Base-by-base conservation (phyloP, 192 early-diverging fungal species). In the Coemansia sp. region DNA sequence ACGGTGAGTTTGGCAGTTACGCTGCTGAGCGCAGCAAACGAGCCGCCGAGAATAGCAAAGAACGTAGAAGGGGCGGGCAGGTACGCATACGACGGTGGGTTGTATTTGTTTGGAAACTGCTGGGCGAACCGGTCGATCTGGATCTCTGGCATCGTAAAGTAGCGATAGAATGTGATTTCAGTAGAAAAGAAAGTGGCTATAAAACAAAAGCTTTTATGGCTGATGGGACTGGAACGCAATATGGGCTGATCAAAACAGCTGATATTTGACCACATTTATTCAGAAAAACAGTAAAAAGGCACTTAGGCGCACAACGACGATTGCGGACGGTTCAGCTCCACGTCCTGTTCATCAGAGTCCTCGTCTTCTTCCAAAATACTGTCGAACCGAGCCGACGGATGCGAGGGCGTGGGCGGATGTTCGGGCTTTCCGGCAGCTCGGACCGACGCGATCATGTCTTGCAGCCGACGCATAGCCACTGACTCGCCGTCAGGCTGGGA, bases 1-100 rank as follows among this genome's bases (percentile, higher is more conserved):
- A 87, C 83, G 2, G 60, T 49, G 15, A 93, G 83, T 61, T 95
- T 95, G 57, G 90, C 90, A 82, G 88, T 90, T 21, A 93, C 87
- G 10, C 90, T 92, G 32, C 92, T 86, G 17, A 90, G 73, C 39
- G 91, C 84, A 0, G 91, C 93, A 71, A 90, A 87, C 2, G 83
- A 65, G 4, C 93, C 93, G 21, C 89, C 89, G 5, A 88, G 49
- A 2, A 75, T 50, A 11, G 77, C 77, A 23, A 74, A 80, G 6
- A 80, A 60, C 27, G 41, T 69, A 51, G 77, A 74, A 1, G 72
- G 64, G n/a, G 65, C 38, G 9, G 51, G 65, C 25, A 70, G 25
- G 50, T 64, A 55, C 23, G 14, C 17, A 59, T 57, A 43, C 56
- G 60, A 60, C 9, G 61, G 23, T n/a, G 70, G 67, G 54, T 55